Base-by-base conservation (phyloP, 257 asterid genomes). In the Coffea eugenioides region DNA sequence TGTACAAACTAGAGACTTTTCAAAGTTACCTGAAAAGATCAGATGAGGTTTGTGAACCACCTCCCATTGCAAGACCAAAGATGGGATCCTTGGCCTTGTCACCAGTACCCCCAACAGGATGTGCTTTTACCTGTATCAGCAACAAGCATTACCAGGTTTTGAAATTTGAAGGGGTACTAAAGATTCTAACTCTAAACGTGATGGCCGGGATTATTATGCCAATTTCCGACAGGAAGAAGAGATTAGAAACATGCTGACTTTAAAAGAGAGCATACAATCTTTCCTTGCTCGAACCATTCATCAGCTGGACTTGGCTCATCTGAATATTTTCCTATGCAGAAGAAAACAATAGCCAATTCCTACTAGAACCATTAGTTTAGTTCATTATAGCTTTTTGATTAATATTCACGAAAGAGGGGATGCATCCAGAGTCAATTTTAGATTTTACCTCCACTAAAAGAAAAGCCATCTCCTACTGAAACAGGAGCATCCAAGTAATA, bases 21-120 rank as follows among this genome's bases (percentile, higher is more conserved):
- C 70, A 43, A 57, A 46, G 62, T 83, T 82, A 93, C 99, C 98
- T 95, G 89, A 95, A 93, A 69, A 90, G 83, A 86, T 92, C 97
- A 66, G 90, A 82, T 25, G 97, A 88, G 41, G 94, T 86, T 85
- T 95, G 98, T 8, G 97, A 95, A 61, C 90, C 85, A 64, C 92
- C 88, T 21, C 96, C 91, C 98, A 95, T 92, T 69, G 84, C 85
- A 34, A 95, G 97, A 27, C 97, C 98, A 56, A 95, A 95, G 31
- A 95, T 85, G 0, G 95, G 97, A 87, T 95, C 98, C 75, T 92
- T 95, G 18, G 98, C 97, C 85, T 89, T 92, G 90, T 91, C 98
- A 49, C 99, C 97, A 39, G 87, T 92, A 68, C 97, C 97, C 76
- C 90, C 92, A 74, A 91, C 96, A 71, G 91, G 82, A 82, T 90